Base-by-base conservation (phyloP, 352 stramenopile genomes). In the Globisporangium middletonii region DNA sequence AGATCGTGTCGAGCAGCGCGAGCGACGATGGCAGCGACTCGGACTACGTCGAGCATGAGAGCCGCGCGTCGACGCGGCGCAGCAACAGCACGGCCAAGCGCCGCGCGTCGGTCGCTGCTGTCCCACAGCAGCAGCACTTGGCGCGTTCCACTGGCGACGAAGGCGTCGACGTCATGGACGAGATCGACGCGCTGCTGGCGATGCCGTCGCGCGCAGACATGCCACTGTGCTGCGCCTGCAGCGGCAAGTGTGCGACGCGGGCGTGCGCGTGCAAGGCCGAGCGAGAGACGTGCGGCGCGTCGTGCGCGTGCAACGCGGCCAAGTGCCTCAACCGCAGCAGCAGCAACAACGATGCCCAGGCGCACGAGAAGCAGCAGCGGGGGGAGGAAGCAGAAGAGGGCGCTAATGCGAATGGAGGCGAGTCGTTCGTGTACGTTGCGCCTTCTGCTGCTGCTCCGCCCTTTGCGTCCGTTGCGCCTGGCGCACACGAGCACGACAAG, bases 221-320 rank as follows among this genome's bases (percentile, higher is more conserved):
- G 26, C 72, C 45, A 23, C 57, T 71, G 15, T 89, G 79, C 38
- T 92, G 81, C 43, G 73, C 66, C 8, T 92, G 83, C 55, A 74
- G 77, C 23, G 75, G 79, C n/a, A 93, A 89, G 57, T 92, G 81
- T 43, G 79, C 73, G 18, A 91, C 77, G 15, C 88, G 86, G 45
- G 73, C 62, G 13, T 93, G 83, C 51, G 76, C 67, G 3, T 92
- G 81, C 56, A 78, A 81, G 43, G 73, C 76, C 0, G 65, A 73
- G 30, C 73, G 67, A 44, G 64, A 66, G 30, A 46, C 54, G 4
- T 91, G 81, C 51, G 67, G 73, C 15, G 53, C 47, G 19, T 61
- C 73, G 27, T 93, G 81, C 55, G 77, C 57, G 28, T 92, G 81
- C 67, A 79, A 79, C 37, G 68, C 63, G 35, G 49, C 53, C 1